Evolutionary conservation across 1,284 basidiomycete species (phyloP).

Genomic region (Amylostereum areolatum): DNA sequence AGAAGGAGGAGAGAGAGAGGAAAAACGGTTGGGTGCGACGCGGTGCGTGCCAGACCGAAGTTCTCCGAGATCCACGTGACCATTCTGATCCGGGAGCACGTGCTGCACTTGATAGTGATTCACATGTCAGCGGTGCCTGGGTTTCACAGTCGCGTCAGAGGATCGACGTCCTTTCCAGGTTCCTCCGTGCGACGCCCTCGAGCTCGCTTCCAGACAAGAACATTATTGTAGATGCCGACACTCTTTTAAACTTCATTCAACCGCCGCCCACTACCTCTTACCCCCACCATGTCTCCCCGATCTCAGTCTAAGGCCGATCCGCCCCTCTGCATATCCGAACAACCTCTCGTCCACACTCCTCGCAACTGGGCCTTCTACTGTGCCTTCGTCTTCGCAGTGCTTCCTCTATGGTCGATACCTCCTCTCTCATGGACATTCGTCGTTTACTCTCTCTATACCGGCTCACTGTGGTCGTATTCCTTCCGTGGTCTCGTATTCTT

Average conservation of each 20-base stretch:
- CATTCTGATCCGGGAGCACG: too few species aligned
- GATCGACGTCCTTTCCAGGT: too few species aligned
- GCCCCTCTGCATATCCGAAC: constrained; percentile 22
- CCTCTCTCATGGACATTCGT: constrained; percentile 71
- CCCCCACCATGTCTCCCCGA: too few species aligned
- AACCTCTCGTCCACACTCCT: constrained; percentile 21
- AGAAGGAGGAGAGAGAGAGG: constrained; percentile 20
- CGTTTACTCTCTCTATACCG: constrained; percentile 44
- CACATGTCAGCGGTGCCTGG: too few species aligned
- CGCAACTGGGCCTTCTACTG: constrained; percentile 51
- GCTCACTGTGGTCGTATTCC: constrained; percentile 36
- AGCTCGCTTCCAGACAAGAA: too few species aligned
- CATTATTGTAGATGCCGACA: too few species aligned
- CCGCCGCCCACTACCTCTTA: too few species aligned
- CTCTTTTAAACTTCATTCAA: too few species aligned
- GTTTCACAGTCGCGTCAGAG: too few species aligned
- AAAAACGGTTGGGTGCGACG: constrained; percentile 15
- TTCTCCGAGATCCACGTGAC: background rate
- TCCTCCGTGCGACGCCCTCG: too few species aligned
- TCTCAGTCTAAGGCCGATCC: constrained; percentile 4
- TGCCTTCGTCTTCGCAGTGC: constrained; percentile 51
- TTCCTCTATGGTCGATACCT: constrained; percentile 66
- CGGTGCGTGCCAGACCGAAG: constrained; percentile 12
- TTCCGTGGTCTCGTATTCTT: constrained; percentile 35
- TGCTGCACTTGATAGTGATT: too few species aligned